Conservation (phyloP, 1,284 basidiomycete species). For the Meira miltonrushii region DNA sequence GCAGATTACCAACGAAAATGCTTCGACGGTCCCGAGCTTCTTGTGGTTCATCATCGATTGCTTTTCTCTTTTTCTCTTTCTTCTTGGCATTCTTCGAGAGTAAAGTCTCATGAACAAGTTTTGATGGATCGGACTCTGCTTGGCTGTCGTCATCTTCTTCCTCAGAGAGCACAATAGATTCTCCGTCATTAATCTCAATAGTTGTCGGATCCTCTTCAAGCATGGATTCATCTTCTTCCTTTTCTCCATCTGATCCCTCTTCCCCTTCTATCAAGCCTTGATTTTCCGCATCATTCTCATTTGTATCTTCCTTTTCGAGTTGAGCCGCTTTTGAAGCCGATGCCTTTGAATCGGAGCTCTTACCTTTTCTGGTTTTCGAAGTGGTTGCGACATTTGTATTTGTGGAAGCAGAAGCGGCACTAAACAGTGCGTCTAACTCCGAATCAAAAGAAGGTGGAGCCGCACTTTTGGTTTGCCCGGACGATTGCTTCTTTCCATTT, state of each 20-base stretch:
- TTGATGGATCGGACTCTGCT: conserved; percentile 15
- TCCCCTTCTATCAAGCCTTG: neutral
- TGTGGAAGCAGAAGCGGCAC: neutral
- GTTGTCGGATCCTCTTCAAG: neutral
- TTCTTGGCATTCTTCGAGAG: conserved; percentile 19
- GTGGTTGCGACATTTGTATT: neutral
- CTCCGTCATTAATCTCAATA: conserved; percentile 10
- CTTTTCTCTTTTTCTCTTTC: conserved; percentile 22
- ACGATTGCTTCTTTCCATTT: neutral
- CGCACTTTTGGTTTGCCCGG: neutral
- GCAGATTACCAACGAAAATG: conserved; percentile 87
- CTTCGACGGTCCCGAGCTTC: conserved; percentile 67
- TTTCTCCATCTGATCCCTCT: neutral
- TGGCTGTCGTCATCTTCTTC: conserved; percentile 28
- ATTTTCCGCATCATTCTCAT: conserved; percentile 3
- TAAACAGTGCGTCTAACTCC: conserved; percentile 47
- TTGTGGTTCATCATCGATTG: conserved; percentile 31
- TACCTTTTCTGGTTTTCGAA: no score
- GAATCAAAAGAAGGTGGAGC: conserved; percentile 25
- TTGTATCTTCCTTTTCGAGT: neutral
- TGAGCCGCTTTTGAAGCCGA: neutral
- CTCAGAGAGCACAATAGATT: conserved; percentile 4
- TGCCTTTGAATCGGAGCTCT: no score
- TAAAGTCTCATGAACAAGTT: conserved; percentile 54
- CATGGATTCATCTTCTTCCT: no score